Base-by-base conservation (phyloP, 2,329 filamentous ascomycete genomes). In the Calonectria naviculata region DNA sequence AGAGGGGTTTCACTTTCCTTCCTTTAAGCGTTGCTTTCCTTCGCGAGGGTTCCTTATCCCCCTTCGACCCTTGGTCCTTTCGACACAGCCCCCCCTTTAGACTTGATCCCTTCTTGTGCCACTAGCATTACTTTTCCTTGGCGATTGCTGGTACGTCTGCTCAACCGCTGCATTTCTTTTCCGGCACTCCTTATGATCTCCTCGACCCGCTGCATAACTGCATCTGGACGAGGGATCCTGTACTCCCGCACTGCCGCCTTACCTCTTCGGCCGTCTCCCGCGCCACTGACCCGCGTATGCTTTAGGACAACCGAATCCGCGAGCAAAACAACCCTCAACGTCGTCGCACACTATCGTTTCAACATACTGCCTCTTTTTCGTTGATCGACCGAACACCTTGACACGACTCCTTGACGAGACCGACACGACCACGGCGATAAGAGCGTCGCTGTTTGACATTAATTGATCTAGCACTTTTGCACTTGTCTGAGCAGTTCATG, bases 1-100 rank as follows among this genome's bases (percentile, higher is more conserved):
- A 78, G 77, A 73, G 75, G 73, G 67, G 75, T 73, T 78, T 78
- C 75, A 78, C 74, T 76, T 76, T 49, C 72, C 71, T 75, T 71
- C 71, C 73, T 74, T 75, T 70, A 66, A 66, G 67, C 70, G 62
- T 78, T 75, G 72, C 73, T 75, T 71, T 70, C 74, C 71, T 66
- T 26, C n/a, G 36, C 67, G 73, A 75, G 73, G 68, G 68, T 67
- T 75, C 68, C 72, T 72, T 65, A 70, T 75, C 73, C 76, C 47
- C 46, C 34, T 65, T 49, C 34, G 15, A 12, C 34, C 34, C 9
- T 36, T 49, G 66, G 64, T 74, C 71, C 67, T 70, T 65, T 49
- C 69, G 65, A 72, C 71, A 68, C 75, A 17, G 46, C 71, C 74
- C 52, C 34, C 76, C 76, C 75, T 76, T 78, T 71, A 67, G 44